Evolutionary conservation across 768 basidiomycete species (phyloP).

Genomic region (Tephrocybe sp.): DNA sequence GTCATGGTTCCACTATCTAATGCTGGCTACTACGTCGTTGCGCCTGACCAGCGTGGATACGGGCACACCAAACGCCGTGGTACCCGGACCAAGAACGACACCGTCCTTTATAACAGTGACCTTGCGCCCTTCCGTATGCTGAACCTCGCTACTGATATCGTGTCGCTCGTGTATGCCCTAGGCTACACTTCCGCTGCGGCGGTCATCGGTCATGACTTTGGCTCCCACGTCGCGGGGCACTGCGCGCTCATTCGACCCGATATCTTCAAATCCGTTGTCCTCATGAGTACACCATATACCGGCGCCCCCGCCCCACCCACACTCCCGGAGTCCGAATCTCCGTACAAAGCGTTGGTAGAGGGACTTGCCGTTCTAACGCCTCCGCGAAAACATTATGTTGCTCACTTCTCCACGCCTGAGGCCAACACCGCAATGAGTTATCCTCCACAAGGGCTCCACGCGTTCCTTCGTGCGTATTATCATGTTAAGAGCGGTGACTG

Average conservation of each 20-base stretch:
- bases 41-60: constrained; percentile 60
- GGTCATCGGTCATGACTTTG: constrained; percentile 65
- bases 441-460: constrained; percentile 43
- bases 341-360: constrained; percentile 15
- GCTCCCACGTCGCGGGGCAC: constrained; percentile 51
- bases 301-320: constrained; percentile 35
- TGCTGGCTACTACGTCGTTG: constrained; percentile 60
- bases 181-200: constrained; percentile 45
- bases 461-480: constrained; percentile 54
- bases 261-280: constrained; percentile 52
- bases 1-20: constrained; percentile 48
- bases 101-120: constrained; percentile 46
- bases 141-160: constrained; percentile 52
- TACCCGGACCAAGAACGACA: constrained; percentile 10
- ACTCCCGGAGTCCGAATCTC: too few species aligned
- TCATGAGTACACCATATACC: constrained; percentile 61
- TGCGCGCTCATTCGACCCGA: constrained; percentile 57
- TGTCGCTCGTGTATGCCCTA: constrained; percentile 50
- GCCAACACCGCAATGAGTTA: constrained; percentile 47
- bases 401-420: constrained; percentile 46
- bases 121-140: constrained; percentile 48
- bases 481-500: constrained; percentile 61
- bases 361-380: constrained; percentile 41
- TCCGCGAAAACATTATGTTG: constrained; percentile 58
- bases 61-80: constrained; percentile 37